Percentiles rank a stretch among this genome's conserved stretches.
These are phyloP conservation scores for Botrytis squamosa DNA, from an alignment of 2,329 filamentous ascomycete genomes.

Conservation along the genomic window DNA sequence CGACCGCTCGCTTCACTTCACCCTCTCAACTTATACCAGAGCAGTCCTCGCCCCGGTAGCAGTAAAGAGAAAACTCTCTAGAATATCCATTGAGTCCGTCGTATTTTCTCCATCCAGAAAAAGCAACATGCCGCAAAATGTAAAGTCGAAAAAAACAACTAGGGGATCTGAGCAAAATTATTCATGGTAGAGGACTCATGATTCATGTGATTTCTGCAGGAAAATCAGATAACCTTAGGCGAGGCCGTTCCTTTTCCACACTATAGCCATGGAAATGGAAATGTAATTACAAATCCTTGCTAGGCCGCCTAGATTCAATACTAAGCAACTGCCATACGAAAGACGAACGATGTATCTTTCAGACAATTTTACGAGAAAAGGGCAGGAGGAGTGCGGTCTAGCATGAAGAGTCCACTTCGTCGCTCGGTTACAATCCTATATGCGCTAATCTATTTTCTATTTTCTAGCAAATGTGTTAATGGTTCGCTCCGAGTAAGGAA, in stretches of 20 bases:
- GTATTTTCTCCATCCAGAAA: too few relatives aligned
- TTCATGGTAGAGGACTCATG: too few relatives aligned
- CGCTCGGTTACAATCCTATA: neutral
- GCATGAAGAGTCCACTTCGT: neutral
- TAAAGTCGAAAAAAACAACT: too few relatives aligned
- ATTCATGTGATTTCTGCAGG: neutral
- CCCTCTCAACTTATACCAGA: neutral
- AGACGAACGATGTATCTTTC: neutral
- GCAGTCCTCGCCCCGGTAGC: neutral
- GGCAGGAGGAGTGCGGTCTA: too few relatives aligned
- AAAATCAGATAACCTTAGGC: neutral
- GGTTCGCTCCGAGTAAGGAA: neutral
- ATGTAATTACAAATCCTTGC: neutral
- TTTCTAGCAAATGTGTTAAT: neutral
- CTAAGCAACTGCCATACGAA: neutral
- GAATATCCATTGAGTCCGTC: too few relatives aligned
- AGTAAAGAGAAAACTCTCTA: neutral
- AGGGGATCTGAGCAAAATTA: too few relatives aligned
- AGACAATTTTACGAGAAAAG: neutral
- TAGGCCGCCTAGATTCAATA: neutral
- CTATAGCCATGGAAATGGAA: neutral
- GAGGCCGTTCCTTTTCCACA: neutral
- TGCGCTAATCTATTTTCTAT: neutral
- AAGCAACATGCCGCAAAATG: too few relatives aligned
- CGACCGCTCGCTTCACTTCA: too few relatives aligned